phyloP scores from a whole-genome alignment of 2,329 filamentous ascomycete genomes.

The Acrodontium crateriforme region DNA sequence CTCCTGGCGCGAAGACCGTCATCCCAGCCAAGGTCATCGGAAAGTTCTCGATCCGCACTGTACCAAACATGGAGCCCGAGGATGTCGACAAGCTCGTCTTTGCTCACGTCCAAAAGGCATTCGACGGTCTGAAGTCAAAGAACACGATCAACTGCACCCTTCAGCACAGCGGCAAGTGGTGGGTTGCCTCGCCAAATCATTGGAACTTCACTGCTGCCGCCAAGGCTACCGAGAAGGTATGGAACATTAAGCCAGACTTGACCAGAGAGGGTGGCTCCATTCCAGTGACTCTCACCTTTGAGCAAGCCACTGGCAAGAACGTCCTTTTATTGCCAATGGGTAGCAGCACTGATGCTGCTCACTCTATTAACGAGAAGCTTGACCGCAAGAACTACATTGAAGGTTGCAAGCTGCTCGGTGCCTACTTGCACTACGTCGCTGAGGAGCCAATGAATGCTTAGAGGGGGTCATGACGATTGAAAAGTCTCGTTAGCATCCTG shows the following conservation, averaged over 20 bases:
- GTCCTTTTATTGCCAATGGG: constrained; percentile 93
- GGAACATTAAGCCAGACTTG: constrained; percentile 84
- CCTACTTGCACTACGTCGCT: constrained; percentile 91
- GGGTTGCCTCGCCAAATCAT: constrained; percentile 93
- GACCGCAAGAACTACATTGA: constrained; percentile 97
- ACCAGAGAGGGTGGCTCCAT: constrained; percentile 96
- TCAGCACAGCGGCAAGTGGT: constrained; percentile 94
- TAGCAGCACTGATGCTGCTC: constrained; percentile 86
- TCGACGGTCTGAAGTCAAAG: constrained; percentile 79
- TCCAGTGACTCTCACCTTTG: constrained; percentile 90
- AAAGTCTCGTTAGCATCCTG: no score
- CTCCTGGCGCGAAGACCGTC: constrained; percentile 91
- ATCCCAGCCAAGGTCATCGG: constrained; percentile 96
- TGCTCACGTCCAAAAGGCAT: constrained; percentile 70
- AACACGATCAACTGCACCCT: constrained; percentile 72
- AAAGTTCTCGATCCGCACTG: constrained; percentile 96
- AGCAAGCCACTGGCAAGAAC: constrained; percentile 96
- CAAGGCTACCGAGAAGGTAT: constrained; percentile 94
- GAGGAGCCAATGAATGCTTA: constrained; percentile 64
- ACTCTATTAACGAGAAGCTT: constrained; percentile 97
- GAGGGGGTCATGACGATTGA: no score
- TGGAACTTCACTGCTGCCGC: constrained; percentile 95
- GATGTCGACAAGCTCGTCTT: constrained; percentile 76
- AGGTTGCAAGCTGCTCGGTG: constrained; percentile 87
- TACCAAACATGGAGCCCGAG: constrained; percentile 91